These are phyloP conservation scores for Paracoccidioides brasiliensis DNA, from an alignment of 2,329 filamentous ascomycete genomes.

Conservation along the genomic window DNA sequence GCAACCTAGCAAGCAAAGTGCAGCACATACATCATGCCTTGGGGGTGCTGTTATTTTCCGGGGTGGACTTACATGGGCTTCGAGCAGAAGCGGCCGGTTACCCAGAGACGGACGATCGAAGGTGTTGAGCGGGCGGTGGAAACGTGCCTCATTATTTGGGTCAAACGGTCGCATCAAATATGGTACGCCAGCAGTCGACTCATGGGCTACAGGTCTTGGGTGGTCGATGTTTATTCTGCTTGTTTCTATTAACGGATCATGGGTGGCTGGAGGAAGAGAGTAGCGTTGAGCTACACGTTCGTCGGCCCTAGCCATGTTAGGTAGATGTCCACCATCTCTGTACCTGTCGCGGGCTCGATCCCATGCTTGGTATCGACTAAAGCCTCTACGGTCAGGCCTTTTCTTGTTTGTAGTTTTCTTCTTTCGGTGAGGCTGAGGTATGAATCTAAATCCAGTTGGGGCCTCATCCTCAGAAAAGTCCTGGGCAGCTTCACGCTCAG, in stretches of 20 bases:
- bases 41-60: background rate
- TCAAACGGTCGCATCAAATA: background rate
- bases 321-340: conserved; percentile 18
- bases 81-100: background rate
- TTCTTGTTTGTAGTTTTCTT: conserved; percentile 16
- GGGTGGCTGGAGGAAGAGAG: background rate
- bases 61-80: background rate
- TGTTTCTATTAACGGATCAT: background rate
- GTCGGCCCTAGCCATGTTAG: conserved; percentile 4
- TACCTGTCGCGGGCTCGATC: conserved; percentile 32
- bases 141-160: background rate
- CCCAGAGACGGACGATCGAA: background rate
- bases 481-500: conserved; percentile 11
- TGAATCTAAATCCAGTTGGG: conserved; percentile 24
- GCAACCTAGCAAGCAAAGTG: background rate
- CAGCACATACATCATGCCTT: no score
- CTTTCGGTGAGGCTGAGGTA: conserved; percentile 18
- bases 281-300: background rate
- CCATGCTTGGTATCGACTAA: conserved; percentile 36
- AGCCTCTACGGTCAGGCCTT: conserved; percentile 31
- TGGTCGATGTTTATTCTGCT: background rate
- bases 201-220: background rate
- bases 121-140: background rate
- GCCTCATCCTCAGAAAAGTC: conserved; percentile 26
- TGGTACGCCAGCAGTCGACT: background rate